These are phyloP conservation scores for Hypoxylon sp. DNA, from an alignment of 2,329 filamentous ascomycete species.

Conservation along the genomic window DNA sequence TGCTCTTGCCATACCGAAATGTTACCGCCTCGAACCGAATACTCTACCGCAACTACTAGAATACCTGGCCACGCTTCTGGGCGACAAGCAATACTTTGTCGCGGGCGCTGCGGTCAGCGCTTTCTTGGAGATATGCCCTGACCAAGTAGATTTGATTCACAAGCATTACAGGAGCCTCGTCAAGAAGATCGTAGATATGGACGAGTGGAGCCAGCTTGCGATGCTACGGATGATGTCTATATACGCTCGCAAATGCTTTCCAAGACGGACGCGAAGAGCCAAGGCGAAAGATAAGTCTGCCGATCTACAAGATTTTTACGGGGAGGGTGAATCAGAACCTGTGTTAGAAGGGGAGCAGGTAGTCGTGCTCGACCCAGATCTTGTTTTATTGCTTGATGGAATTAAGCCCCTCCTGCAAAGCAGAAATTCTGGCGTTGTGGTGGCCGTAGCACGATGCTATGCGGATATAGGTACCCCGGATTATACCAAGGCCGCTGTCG, in stretches of 20 bases:
- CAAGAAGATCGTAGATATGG: slow-evolving; percentile 96
- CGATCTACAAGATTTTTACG: slow-evolving; percentile 80
- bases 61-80: slow-evolving; percentile 78
- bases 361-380: slow-evolving; percentile 78
- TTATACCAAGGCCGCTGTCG: slow-evolving; percentile 78
- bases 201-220: slow-evolving; percentile 95
- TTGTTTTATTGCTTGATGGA: slow-evolving; percentile 79
- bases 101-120: slow-evolving; percentile 90
- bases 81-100: slow-evolving; percentile 96
- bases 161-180: slow-evolving; percentile 86
- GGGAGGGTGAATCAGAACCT: slow-evolving; percentile 65
- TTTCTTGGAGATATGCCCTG: slow-evolving; percentile 88
- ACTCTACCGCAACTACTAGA: slow-evolving; percentile 87
- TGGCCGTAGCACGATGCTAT: slow-evolving; percentile 86
- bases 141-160: slow-evolving; percentile 87
- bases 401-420: slow-evolving; percentile 89
- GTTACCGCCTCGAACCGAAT: slow-evolving; percentile 86
- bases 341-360: slow-evolving; percentile 61
- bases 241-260: slow-evolving; percentile 90
- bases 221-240: slow-evolving; percentile 81
- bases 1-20: slow-evolving; percentile 93
- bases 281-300: slow-evolving; percentile 51
- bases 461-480: slow-evolving; percentile 82
- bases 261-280: slow-evolving; percentile 68
- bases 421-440: slow-evolving; percentile 90